phyloP scores from a whole-genome alignment of 2,329 filamentous ascomycete species.

The Botryosphaeria dothidea region DNA sequence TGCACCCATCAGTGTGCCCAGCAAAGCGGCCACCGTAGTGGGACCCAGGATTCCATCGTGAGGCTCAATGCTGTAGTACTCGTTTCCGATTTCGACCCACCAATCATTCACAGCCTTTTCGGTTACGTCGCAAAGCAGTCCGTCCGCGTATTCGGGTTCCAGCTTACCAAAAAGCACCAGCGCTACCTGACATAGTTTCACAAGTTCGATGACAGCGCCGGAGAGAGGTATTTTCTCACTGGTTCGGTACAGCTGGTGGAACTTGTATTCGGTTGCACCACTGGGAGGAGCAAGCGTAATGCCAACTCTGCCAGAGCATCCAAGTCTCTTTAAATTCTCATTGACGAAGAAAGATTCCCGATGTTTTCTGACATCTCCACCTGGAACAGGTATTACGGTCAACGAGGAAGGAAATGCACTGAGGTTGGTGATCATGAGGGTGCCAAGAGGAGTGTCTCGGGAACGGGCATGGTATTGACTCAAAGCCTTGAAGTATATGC shows the following conservation, averaged over 20 bases:
- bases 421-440: conserved; percentile 90
- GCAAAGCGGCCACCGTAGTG: conserved; percentile 81
- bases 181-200: conserved; percentile 88
- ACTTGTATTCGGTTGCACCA: conserved; percentile 83
- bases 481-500: conserved; percentile 82
- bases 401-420: conserved; percentile 88
- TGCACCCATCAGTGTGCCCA: conserved; percentile 87
- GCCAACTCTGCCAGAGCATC: conserved; percentile 86
- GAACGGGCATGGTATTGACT: conserved; percentile 81
- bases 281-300: conserved; percentile 78
- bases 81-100: conserved; percentile 92
- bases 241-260: conserved; percentile 84
- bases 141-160: conserved; percentile 86
- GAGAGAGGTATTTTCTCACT: conserved; percentile 79
- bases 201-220: conserved; percentile 79
- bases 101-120: conserved; percentile 89
- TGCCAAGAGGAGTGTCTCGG: conserved; percentile 78
- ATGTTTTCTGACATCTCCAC: conserved; percentile 79
- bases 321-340: conserved; percentile 87
- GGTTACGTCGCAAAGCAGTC: conserved; percentile 88
- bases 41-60: conserved; percentile 90
- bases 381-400: conserved; percentile 87
- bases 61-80: conserved; percentile 90
- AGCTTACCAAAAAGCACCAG: conserved; percentile 85
- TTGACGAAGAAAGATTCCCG: conserved; percentile 88